Conservation (phyloP, 352 stramenopile species). For the Phytophthora brassicae region DNA sequence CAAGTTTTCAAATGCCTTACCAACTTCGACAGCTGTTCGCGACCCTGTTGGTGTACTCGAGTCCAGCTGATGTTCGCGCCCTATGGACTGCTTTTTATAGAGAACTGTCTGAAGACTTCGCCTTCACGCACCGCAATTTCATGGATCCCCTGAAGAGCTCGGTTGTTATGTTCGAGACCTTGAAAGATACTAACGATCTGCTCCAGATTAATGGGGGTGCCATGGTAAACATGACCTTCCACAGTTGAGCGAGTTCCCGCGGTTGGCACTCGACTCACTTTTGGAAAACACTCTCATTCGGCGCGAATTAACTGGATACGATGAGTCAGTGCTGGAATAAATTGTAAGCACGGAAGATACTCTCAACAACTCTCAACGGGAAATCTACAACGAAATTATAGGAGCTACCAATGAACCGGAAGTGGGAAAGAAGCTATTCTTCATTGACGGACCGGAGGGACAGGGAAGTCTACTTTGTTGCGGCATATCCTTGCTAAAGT, state of each 20-base stretch:
- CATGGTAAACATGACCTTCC: neutral
- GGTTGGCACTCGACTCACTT: neutral
- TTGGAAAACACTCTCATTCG: constrained; percentile 11
- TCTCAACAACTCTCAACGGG: constrained; percentile 1
- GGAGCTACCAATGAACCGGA: too few relatives aligned
- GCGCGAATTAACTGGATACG: constrained; percentile 5
- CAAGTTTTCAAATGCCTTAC: constrained; percentile 23
- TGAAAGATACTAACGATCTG: constrained; percentile 18
- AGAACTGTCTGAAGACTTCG: constrained; percentile 20
- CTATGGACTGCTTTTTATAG: constrained; percentile 21
- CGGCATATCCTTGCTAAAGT: constrained; percentile 28
- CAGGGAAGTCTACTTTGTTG: constrained; percentile 36
- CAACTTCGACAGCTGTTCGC: constrained; percentile 40
- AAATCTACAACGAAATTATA: too few relatives aligned
- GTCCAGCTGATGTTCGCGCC: constrained; percentile 2
- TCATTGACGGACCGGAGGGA: constrained; percentile 34
- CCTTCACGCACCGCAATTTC: neutral
- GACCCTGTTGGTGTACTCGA: constrained; percentile 29
- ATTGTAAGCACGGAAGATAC: constrained; percentile 3
- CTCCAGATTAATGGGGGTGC: too few relatives aligned
- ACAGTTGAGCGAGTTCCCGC: constrained; percentile 5
- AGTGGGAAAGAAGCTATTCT: too few relatives aligned
- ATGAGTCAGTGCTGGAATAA: constrained; percentile 1
- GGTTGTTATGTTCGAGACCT: constrained; percentile 18
- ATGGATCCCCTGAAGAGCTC: neutral